Base-by-base conservation (phyloP, 805 yeast genomes). In the Candida chilensis region DNA sequence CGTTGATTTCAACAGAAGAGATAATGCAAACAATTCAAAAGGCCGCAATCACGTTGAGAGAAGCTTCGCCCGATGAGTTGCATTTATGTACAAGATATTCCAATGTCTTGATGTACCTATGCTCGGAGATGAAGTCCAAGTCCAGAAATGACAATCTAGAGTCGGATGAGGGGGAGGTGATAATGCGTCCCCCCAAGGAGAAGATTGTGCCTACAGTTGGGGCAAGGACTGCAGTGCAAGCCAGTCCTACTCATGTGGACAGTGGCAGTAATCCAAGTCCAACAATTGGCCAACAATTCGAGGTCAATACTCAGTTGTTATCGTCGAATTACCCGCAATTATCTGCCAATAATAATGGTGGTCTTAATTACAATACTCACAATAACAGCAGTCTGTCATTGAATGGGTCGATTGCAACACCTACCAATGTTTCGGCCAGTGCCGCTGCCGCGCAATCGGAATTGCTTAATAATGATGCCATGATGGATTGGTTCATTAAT, bases 41-140 rank as follows among this genome's bases (percentile, higher is more conserved):
- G 31, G 78, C 88, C 1, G 90, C 95, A 0, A 64, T 74, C 11
- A 77, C 80, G 1, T 54, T 87, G 22, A 55, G 86, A 33, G 94
- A 83, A 42, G 81, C 95, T 16, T 72, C 94, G 1, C 95, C 95
- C 0, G 96, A 87, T 54, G 94, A 85, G 39, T 59, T 87, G 24
- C 96, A 87, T 56, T 59, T 87, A 19, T 80, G 94, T 48, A 74
- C 84, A 0, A 58, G 94, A 29, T 85, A 85, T 45, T 77, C 87
- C 9, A 79, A 83, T 10, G 80, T 82, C 30, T 54, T 85, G 42
- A 67, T 81, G 75, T 83, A 76, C 42, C 58, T 85, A 26, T 81
- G 86, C 38, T 72, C 83, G 3, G 86, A 83, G 47, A 74, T 82
- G 75, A 78, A 72, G 43, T 59, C 70, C 11, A 61, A 65, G 16